Evolutionary conservation across 2,329 filamentous ascomycete species (phyloP).

Genomic region (Cadophora sp.): DNA sequence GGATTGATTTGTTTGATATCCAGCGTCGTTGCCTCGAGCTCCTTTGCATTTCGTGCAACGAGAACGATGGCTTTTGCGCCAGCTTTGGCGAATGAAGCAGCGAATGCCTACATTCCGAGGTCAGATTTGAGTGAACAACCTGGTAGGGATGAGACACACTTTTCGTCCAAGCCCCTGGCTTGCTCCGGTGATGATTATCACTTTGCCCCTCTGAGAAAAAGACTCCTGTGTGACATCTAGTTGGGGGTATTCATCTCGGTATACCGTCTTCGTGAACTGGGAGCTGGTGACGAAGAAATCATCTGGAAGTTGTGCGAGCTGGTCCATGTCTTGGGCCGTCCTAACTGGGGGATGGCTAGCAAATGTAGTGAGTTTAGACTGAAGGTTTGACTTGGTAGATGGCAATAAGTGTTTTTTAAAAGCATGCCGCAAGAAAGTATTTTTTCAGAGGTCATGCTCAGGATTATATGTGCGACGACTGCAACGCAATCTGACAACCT

Average conservation of each 20-base stretch:
- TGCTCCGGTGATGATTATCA: conserved; percentile 47
- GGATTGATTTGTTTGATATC: conserved; percentile 42
- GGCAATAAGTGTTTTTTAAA: neutral
- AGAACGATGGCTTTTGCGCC: conserved; percentile 46
- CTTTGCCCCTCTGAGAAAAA: conserved; percentile 38
- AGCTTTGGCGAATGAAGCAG: conserved; percentile 40
- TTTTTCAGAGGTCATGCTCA: neutral
- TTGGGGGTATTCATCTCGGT: conserved; percentile 22
- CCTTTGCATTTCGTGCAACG: conserved; percentile 41
- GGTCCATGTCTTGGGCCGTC: conserved; percentile 10
- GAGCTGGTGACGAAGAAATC: conserved; percentile 25
- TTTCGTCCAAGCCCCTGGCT: conserved; percentile 47
- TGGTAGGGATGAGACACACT: neutral
- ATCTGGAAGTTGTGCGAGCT: conserved; percentile 19
- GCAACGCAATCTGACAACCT: neutral
- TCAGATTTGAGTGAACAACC: neutral
- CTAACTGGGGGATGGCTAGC: too few species aligned
- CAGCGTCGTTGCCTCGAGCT: conserved; percentile 40
- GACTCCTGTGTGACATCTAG: conserved; percentile 14
- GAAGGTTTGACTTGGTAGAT: neutral
- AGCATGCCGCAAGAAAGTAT: neutral
- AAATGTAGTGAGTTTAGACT: neutral
- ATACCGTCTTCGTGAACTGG: conserved; percentile 21
- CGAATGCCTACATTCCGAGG: conserved; percentile 21
- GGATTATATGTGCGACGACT: neutral